Conservation (phyloP, 2,329 filamentous ascomycete genomes). For the Cordyceps fumosorosea region DNA sequence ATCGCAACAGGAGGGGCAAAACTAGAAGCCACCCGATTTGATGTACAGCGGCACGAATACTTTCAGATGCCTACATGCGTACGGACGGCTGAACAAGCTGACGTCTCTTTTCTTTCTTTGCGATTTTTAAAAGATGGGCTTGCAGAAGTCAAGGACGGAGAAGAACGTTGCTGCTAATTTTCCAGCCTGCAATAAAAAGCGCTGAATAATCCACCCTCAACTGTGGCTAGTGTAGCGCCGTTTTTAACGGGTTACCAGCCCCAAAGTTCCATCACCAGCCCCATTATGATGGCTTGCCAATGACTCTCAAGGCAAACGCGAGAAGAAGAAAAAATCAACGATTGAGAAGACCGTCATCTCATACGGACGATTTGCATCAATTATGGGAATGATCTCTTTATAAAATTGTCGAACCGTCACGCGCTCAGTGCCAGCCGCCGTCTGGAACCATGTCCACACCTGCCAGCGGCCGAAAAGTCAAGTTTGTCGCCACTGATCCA, state of each 20-base stretch:
- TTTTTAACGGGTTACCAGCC: background rate
- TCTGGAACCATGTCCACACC: constrained; percentile 7
- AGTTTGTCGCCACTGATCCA: constrained; percentile 50
- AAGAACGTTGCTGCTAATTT: background rate
- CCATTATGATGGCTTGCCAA: background rate
- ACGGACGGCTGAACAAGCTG: too few species aligned
- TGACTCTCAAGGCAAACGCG: constrained; percentile 1
- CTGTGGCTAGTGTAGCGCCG: background rate
- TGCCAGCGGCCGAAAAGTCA: constrained; percentile 31
- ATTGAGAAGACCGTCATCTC: background rate
- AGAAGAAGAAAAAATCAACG: background rate
- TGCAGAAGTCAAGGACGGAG: too few species aligned
- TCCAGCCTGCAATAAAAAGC: background rate
- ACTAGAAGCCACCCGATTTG: too few species aligned
- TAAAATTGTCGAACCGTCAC: background rate
- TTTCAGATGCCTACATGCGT: too few species aligned
- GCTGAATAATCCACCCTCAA: constrained; percentile 5
- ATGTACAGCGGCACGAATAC: too few species aligned
- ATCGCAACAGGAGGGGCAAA: too few species aligned
- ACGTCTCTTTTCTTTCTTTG: too few species aligned
- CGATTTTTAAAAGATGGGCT: too few species aligned
- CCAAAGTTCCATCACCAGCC: background rate
- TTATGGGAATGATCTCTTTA: background rate
- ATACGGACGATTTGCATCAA: background rate
- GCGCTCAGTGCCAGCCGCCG: background rate